phyloP scores from a whole-genome alignment of 2,329 filamentous ascomycete species.

The Beauveria scarabaeidicola region DNA sequence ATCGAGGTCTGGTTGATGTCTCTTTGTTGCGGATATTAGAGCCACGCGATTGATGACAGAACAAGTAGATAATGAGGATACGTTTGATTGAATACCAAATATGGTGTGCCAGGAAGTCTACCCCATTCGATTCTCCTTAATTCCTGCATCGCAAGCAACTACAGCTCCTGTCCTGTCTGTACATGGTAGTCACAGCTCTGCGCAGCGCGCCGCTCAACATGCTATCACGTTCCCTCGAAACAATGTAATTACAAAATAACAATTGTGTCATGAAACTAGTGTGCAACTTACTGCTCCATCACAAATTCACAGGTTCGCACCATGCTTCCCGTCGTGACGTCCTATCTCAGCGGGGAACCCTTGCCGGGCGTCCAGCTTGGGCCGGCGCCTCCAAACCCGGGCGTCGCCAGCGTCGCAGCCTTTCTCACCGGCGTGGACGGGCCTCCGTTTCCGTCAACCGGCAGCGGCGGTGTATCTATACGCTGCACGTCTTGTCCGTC shows the following conservation, averaged over 20 bases:
- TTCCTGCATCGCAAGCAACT: no score
- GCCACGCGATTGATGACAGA: not conserved
- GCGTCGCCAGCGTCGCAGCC: conserved; percentile 28
- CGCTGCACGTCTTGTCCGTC: conserved; percentile 37
- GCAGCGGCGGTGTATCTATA: conserved; percentile 46
- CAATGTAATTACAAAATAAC: not conserved
- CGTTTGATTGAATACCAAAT: not conserved
- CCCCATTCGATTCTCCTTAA: not conserved
- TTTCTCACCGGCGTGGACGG: conserved; percentile 41
- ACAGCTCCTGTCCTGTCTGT: not conserved
- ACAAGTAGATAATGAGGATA: not conserved
- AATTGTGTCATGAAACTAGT: not conserved
- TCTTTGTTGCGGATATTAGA: not conserved
- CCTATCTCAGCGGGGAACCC: conserved; percentile 28
- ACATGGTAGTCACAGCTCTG: not conserved
- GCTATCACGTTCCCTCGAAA: not conserved
- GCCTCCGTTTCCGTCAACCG: conserved; percentile 24
- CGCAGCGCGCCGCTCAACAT: not conserved
- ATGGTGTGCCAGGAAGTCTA: not conserved
- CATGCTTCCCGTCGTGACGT: not conserved
- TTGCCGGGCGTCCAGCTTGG: conserved; percentile 39
- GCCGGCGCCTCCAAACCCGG: conserved; percentile 29
- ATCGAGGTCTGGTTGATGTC: not conserved
- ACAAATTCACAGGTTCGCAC: not conserved
- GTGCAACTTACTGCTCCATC: not conserved